Evolutionary conservation across 768 basidiomycete genomes (phyloP).

Genomic region (Phallus indusiatus): DNA sequence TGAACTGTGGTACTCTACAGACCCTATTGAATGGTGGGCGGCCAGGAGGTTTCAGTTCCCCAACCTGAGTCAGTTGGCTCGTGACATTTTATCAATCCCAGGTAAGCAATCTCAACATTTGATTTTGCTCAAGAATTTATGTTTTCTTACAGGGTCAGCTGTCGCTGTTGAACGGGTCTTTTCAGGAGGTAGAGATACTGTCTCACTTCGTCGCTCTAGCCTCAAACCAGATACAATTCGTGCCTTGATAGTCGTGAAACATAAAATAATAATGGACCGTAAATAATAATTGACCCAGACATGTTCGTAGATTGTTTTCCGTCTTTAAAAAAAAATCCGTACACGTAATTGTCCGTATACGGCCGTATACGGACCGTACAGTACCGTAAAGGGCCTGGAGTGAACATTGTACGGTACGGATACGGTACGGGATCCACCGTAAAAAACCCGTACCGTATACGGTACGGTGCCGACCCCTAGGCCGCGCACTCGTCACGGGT

Average conservation of each 20-base stretch:
- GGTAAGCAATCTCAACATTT: constrained; percentile 6
- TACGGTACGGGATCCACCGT: neutral
- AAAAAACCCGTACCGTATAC: too few species aligned
- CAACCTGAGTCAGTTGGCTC: constrained; percentile 14
- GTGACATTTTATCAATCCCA: constrained; percentile 16
- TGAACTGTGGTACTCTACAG: constrained; percentile 10
- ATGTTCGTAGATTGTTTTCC: neutral
- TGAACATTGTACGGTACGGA: neutral
- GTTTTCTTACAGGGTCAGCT: neutral
- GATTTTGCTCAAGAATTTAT: neutral
- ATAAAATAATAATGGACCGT: neutral
- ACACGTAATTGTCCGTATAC: neutral
- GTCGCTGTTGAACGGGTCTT: constrained; percentile 6
- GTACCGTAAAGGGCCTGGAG: neutral
- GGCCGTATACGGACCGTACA: neutral
- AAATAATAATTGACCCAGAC: neutral
- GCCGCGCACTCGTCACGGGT: too few species aligned
- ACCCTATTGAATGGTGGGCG: constrained; percentile 17
- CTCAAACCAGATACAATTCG: constrained; percentile 3
- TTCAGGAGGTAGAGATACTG: constrained; percentile 5
- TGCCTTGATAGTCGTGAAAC: constrained; percentile 1
- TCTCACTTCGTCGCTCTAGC: constrained; percentile 4
- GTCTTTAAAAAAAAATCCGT: neutral
- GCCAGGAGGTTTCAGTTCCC: constrained; percentile 15
- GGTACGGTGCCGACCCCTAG: constrained; percentile 8